Conservation (phyloP, 352 stramenopile species). For the Phytophthora citrophthora region DNA sequence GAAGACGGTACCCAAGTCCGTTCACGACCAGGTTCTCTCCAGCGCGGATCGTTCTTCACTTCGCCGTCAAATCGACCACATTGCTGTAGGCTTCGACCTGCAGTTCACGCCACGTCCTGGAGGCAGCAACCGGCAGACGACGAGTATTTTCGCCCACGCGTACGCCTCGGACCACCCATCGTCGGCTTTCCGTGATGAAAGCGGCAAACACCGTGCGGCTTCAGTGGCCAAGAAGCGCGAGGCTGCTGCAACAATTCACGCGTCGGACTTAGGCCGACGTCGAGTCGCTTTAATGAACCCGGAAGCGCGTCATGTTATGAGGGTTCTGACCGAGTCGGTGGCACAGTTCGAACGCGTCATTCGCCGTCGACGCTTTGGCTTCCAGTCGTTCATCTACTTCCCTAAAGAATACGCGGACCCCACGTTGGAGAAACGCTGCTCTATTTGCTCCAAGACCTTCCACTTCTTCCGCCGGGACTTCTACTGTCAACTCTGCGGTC, state of each 20-base stretch:
- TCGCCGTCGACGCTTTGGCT: constrained; percentile 60
- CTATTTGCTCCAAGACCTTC: constrained; percentile 54
- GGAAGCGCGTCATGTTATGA: constrained; percentile 51
- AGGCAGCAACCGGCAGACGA: constrained; percentile 45
- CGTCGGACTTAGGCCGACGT: constrained; percentile 35
- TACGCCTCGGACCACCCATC: constrained; percentile 53
- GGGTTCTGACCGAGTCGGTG: constrained; percentile 55
- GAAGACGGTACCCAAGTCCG: constrained; percentile 59
- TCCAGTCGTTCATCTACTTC: constrained; percentile 71
- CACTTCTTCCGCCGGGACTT: constrained; percentile 49
- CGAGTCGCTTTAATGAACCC: constrained; percentile 55
- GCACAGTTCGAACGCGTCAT: constrained; percentile 57
- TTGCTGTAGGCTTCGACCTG: constrained; percentile 61
- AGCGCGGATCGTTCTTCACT: constrained; percentile 48
- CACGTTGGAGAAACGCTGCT: constrained; percentile 35
- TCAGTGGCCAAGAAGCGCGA: constrained; percentile 29
- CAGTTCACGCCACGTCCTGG: constrained; percentile 33
- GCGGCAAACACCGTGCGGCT: constrained; percentile 26
- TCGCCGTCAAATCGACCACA: constrained; percentile 56
- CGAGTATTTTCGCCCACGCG: constrained; percentile 49
- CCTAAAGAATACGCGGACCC: constrained; percentile 40
- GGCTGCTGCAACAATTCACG: constrained; percentile 24
- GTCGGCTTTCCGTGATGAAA: constrained; percentile 33
- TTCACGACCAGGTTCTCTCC: constrained; percentile 56
- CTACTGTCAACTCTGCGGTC: constrained; percentile 60